Conservation (phyloP, 2,329 filamentous ascomycete species). For the Fusarium xylarioides region DNA sequence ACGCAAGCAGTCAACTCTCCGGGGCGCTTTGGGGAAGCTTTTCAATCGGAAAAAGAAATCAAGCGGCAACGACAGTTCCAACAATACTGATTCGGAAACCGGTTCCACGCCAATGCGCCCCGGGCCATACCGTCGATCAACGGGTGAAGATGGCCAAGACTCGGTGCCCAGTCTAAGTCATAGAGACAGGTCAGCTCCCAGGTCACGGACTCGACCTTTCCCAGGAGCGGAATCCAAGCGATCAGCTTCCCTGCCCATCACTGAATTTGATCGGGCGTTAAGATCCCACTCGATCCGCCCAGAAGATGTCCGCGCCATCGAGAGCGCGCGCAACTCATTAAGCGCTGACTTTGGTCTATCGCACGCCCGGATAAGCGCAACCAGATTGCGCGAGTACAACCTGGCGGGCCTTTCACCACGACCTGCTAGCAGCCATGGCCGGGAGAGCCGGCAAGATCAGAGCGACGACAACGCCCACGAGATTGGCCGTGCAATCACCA, state of each 20-base stretch:
- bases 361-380: conserved; percentile 45
- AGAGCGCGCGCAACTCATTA: conserved; percentile 63
- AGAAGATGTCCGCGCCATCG: conserved; percentile 62
- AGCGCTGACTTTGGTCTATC: conserved; percentile 54
- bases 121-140: conserved; percentile 31
- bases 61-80: conserved; percentile 29
- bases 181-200: conserved; percentile 36
- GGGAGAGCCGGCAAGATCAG: conserved; percentile 52
- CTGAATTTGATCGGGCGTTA: conserved; percentile 67
- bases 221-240: conserved; percentile 57
- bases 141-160: conserved; percentile 28
- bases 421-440: conserved; percentile 67
- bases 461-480: conserved; percentile 58
- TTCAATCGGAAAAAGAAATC: conserved; percentile 67
- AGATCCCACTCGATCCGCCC: conserved; percentile 69
- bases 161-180: conserved; percentile 21
- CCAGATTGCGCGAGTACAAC: conserved; percentile 49
- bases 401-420: conserved; percentile 67
- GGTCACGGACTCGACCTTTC: conserved; percentile 53
- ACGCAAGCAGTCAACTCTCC: conserved; percentile 67
- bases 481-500: conserved; percentile 71
- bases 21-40: conserved; percentile 63
- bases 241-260: conserved; percentile 67
- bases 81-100: conserved; percentile 37
- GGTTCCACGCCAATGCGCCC: conserved; percentile 40